These are phyloP conservation scores for Lentinula lateritia DNA, from an alignment of 768 basidiomycete species.

Conservation along the genomic window DNA sequence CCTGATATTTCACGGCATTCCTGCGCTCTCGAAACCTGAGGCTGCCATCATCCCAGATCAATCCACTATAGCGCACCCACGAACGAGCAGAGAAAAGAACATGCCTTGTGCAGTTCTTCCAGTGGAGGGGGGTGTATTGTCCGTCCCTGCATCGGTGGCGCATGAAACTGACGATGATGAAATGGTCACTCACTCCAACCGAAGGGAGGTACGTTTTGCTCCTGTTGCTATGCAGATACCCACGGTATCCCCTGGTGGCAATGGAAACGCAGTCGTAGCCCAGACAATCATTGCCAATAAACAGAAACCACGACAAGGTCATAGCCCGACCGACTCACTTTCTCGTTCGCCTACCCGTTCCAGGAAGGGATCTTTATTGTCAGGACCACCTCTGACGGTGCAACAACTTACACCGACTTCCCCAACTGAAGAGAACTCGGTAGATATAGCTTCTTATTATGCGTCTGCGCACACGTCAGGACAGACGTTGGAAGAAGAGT, in stretches of 20 bases:
- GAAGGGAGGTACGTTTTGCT: neutral
- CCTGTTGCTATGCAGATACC: neutral
- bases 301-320: neutral
- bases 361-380: slow-evolving; percentile 1
- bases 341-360: neutral
- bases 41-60: neutral
- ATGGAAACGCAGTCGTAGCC: neutral
- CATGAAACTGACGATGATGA: neutral
- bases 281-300: slow-evolving; percentile 1
- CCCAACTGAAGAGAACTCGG: neutral
- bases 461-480: neutral
- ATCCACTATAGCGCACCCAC: neutral
- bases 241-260: neutral
- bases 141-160: neutral
- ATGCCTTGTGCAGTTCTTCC: neutral
- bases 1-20: neutral
- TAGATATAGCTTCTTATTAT: neutral
- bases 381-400: slow-evolving; percentile 1
- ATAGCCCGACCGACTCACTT: too few relatives aligned
- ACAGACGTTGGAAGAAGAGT: neutral
- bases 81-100: neutral
- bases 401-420: neutral
- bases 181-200: neutral
- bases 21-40: neutral
- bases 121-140: neutral